phyloP scores from a whole-genome alignment of 768 basidiomycete genomes.

The Dentipellis sp. region DNA sequence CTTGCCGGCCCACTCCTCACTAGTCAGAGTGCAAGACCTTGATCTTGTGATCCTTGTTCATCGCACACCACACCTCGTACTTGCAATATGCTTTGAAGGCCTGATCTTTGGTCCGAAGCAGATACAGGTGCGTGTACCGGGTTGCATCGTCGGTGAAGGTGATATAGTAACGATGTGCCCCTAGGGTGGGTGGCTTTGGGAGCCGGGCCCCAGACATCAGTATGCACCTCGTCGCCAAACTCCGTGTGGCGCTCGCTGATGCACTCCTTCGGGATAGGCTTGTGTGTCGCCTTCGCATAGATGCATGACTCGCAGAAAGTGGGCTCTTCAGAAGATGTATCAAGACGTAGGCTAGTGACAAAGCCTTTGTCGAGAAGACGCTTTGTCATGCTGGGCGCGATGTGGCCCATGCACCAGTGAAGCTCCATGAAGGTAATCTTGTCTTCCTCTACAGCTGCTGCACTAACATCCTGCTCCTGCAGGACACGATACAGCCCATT shows the following conservation, averaged over 20 bases:
- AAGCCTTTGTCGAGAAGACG: neutral
- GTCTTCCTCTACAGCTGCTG: neutral
- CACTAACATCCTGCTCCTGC: too few relatives aligned
- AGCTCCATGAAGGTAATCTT: neutral
- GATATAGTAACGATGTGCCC: neutral
- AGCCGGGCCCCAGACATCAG: neutral
- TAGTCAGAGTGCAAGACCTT: neutral
- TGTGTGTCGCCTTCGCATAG: neutral
- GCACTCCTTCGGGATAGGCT: neutral
- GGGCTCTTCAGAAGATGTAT: neutral
- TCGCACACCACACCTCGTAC: neutral
- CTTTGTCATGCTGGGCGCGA: neutral
- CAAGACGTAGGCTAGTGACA: neutral
- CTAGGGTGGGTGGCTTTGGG: neutral
- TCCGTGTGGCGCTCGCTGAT: too few relatives aligned
- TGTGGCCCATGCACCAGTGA: neutral
- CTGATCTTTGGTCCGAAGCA: slow-evolving; percentile 1
- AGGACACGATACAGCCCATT: too few relatives aligned
- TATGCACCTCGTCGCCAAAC: neutral
- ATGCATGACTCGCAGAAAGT: neutral
- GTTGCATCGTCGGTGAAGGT: slow-evolving; percentile 5
- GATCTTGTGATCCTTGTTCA: neutral
- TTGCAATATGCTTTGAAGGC: neutral
- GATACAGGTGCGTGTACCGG: slow-evolving; percentile 1
- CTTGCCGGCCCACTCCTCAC: too few relatives aligned